Percentiles rank a stretch among this genome's conserved stretches.
Conservation (phyloP, 345 rosid genomes). For the Euphorbia peplus region DNA sequence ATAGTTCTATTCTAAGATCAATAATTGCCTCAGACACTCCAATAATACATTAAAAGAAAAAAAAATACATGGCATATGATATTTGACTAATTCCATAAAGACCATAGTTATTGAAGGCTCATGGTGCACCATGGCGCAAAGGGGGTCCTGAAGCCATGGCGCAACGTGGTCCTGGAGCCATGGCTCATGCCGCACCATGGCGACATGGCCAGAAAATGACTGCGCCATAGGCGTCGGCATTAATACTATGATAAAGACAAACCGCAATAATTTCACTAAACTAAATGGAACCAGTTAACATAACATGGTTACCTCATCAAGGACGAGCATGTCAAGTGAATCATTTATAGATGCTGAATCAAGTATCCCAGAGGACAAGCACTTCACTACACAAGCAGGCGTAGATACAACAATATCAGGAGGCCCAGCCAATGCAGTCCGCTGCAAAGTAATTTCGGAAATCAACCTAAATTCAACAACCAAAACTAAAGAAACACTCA, state of each 20-base stretch:
- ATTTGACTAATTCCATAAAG: not conserved
- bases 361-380: conserved; percentile 65
- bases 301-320: conserved; percentile 66
- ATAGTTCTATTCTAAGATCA: no score
- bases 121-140: no score
- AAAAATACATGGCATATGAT: no score
- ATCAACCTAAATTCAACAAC: not conserved
- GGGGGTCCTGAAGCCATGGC: no score
- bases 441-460: conserved; percentile 37
- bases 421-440: conserved; percentile 61
- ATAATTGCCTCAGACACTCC: no score
- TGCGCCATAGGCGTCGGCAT: no score
- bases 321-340: conserved; percentile 76
- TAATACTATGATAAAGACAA: no score
- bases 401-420: conserved; percentile 80
- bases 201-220: no score
- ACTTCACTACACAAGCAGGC: conserved; percentile 82
- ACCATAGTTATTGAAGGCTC: no score
- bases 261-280: not conserved
- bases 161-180: no score
- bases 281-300: not conserved
- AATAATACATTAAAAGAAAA: no score
- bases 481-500: not conserved
- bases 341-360: conserved; percentile 49
- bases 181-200: no score